Conservation (phyloP, 768 basidiomycete species). For the Tricholoma saponaceum region DNA sequence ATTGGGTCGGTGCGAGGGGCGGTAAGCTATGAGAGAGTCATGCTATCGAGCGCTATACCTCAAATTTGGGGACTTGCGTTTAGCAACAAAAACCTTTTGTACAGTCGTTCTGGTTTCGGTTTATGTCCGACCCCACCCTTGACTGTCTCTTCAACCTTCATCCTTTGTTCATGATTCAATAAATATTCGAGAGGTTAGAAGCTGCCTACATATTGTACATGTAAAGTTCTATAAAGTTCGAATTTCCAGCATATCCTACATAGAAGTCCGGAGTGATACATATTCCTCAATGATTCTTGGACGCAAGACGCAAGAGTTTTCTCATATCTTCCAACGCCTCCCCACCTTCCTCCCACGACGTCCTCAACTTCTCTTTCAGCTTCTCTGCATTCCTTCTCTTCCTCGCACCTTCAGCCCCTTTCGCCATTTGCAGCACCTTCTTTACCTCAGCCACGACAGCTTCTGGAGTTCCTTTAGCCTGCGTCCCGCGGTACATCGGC, state of each 20-base stretch:
- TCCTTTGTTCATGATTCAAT: no score
- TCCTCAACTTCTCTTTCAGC: neutral
- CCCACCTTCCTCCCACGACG: neutral
- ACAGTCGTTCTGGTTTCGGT: no score
- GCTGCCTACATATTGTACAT: no score
- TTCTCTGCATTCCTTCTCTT: neutral
- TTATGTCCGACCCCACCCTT: no score
- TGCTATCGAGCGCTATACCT: no score
- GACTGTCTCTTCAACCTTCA: no score
- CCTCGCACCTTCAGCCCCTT: neutral
- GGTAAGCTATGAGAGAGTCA: neutral
- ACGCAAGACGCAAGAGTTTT: neutral
- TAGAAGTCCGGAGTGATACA: no score
- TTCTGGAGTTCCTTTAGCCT: constrained; percentile 11
- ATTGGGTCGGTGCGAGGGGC: constrained; percentile 51
- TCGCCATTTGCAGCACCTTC: neutral
- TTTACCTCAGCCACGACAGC: constrained; percentile 13
- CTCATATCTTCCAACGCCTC: neutral
- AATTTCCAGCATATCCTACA: no score
- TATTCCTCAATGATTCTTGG: neutral
- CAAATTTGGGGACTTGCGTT: no score
- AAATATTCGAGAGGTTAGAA: no score
- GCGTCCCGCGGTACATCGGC: constrained; percentile 5
- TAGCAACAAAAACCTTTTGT: no score
- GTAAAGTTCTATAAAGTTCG: no score